Evolutionary conservation across 257 asterid genomes (phyloP).

Genomic region (Lycium ferocissimum): DNA sequence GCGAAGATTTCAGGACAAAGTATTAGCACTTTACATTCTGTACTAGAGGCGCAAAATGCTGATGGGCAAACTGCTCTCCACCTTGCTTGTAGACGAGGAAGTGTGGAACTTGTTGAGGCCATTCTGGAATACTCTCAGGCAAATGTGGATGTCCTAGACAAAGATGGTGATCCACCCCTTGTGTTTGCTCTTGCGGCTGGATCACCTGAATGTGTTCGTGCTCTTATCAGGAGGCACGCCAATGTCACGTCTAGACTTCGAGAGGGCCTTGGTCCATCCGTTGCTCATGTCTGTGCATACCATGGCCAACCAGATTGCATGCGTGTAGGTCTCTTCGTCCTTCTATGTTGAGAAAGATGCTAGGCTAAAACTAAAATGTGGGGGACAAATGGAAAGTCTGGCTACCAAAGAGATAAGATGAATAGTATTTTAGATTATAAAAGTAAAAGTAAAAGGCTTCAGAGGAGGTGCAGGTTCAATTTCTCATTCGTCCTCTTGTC

Average conservation of each 20-base stretch:
- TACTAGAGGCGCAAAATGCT: slow-evolving; percentile 87
- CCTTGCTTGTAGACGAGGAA: slow-evolving; percentile 96
- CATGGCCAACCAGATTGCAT: slow-evolving; percentile 99
- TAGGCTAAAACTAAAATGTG: slow-evolving; percentile 20
- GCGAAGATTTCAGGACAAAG: slow-evolving; percentile 57
- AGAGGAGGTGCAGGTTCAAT: neutral
- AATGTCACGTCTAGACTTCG: slow-evolving; percentile 91
- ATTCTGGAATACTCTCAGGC: slow-evolving; percentile 82
- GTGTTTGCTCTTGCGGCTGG: slow-evolving; percentile 99
- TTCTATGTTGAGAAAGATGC: slow-evolving; percentile 6
- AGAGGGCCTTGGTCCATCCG: slow-evolving; percentile 98
- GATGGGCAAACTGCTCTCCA: slow-evolving; percentile 99
- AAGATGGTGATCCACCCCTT: slow-evolving; percentile 98
- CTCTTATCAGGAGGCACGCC: slow-evolving; percentile 80
- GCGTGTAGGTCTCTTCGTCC: slow-evolving; percentile 67
- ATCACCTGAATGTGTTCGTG: slow-evolving; percentile 93
- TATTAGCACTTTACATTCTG: slow-evolving; percentile 48
- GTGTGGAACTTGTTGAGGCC: slow-evolving; percentile 87
- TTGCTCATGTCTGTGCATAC: slow-evolving; percentile 98
- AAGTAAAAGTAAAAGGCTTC: neutral
- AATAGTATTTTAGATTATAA: slow-evolving; percentile 6
- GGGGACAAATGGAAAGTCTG: slow-evolving; percentile 18
- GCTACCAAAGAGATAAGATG: neutral
- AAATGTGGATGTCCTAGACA: slow-evolving; percentile 87
- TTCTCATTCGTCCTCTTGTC: neutral